Base-by-base conservation (phyloP, 1,284 basidiomycete genomes). In the Tylopilus orsonianus region DNA sequence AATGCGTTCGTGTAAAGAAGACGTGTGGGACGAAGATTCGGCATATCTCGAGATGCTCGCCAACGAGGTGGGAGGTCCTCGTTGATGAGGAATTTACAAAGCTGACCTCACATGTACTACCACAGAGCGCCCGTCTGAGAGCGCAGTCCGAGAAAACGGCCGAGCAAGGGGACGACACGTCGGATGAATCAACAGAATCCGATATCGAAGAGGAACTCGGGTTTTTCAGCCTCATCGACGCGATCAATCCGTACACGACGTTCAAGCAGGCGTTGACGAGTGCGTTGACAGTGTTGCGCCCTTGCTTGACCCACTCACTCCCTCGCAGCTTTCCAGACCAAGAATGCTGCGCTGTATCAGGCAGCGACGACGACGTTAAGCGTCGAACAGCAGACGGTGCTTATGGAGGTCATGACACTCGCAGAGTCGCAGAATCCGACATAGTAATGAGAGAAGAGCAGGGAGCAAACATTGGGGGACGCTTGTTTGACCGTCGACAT, bases 21-120 rank as follows among this genome's bases (percentile, higher is more conserved):
- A 90, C 61, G 87, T 91, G 14, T 90, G 86, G 84, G 89, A 91
- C 58, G 85, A 88, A 51, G 89, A 91, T 56, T 88, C 87, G 3
- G 85, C 83, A 2, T 90, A 90, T 61, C 73, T 90, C 41, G 89
- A 91, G 65, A 75, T 89, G 76, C 75, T 91, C 34, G 88, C 88
- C 8, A 81, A 81, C 58, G 88, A 91, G 79, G 87, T 86, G 55
- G 46, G 72, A 60, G 3, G 19, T 30, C 30, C 26, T 27, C 26
- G 26, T 27, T 6, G 26, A 27, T 5, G 7, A 27, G 5, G 26
- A 27, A 10, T 10, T 5, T 27, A 27, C 26, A 10, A 27, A 5
- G 26, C 10, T 27, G 26, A 27, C 26, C 26, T 5, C 26, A 27
- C 26, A 10, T 10, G 26, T 10, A n/a, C n/a, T n/a, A n/a, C n/a